A percentile compares a stretch with the other conserved stretches of the same genome.
These are phyloP conservation scores for Eragrostis nindensis DNA, from an alignment of 176 grass and related monocot species.

Conservation along the genomic window DNA sequence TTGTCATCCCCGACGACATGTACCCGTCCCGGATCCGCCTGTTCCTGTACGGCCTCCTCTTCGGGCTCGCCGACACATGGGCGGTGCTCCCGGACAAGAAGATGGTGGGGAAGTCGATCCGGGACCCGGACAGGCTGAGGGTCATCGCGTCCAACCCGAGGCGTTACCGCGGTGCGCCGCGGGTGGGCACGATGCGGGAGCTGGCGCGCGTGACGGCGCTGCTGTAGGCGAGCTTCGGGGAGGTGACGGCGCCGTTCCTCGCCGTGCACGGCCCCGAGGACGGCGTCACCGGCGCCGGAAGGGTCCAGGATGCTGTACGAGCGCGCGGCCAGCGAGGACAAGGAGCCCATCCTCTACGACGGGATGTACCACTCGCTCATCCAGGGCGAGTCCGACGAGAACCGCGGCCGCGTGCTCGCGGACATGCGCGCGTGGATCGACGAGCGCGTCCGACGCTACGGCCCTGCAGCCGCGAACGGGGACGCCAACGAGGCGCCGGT, in stretches of 20 bases:
- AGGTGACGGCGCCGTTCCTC: constrained; percentile 63
- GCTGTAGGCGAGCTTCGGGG: constrained; percentile 49
- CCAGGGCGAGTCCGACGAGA: constrained; percentile 73
- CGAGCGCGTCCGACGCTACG: constrained; percentile 54
- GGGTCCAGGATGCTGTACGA: constrained; percentile 75
- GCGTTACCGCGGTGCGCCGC: constrained; percentile 47
- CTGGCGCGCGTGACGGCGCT: constrained; percentile 53
- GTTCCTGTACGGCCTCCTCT: constrained; percentile 71
- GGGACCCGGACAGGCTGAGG: constrained; percentile 46
- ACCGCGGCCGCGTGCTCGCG: constrained; percentile 55
- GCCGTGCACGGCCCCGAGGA: constrained; percentile 63
- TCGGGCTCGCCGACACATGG: constrained; percentile 75
- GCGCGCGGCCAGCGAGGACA: constrained; percentile 58
- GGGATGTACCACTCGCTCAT: constrained; percentile 77
- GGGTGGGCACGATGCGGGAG: constrained; percentile 79
- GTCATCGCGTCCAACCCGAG: constrained; percentile 66
- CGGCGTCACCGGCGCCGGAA: constrained; percentile 61
- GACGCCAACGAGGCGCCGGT: constrained; percentile 2
- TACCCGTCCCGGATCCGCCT: constrained; percentile 59
- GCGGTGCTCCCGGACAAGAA: constrained; percentile 67
- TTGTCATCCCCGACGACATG: constrained; percentile 70
- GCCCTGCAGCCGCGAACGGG: not conserved
- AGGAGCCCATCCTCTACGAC: constrained; percentile 65
- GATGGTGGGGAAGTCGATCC: constrained; percentile 63
- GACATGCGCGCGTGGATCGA: constrained; percentile 79